These are phyloP conservation scores for Apostasia shenzhenica DNA, from an alignment of 106 monocot species.

Conservation along the genomic window DNA sequence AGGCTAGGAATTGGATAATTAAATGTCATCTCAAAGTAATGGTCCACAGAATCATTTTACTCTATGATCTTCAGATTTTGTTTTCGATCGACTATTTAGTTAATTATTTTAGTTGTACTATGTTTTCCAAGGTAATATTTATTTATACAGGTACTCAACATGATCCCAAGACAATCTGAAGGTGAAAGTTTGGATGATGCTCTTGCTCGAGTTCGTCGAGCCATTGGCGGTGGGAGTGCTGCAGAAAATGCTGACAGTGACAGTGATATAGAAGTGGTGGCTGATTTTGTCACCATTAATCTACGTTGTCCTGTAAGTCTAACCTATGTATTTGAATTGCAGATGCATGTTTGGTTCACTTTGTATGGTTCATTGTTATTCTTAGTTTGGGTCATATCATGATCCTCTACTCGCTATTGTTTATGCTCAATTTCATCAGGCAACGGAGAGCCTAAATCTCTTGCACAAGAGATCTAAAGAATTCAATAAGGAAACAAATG, in stretches of 20 bases:
- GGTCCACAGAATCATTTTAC: too few relatives aligned
- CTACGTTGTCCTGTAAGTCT: slow-evolving; percentile 78
- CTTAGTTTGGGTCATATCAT: too few relatives aligned
- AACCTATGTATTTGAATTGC: neutral
- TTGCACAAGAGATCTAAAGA: neutral
- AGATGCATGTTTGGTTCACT: too few relatives aligned
- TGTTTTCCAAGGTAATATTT: neutral
- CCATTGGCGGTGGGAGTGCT: slow-evolving; percentile 56
- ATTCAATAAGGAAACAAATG: neutral
- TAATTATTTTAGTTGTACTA: neutral
- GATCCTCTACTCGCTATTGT: neutral
- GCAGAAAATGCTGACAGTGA: slow-evolving; percentile 79
- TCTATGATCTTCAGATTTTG: neutral
- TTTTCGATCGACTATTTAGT: neutral
- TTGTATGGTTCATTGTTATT: too few relatives aligned
- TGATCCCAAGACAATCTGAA: slow-evolving; percentile 71
- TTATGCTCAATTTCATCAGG: neutral
- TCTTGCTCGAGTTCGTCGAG: slow-evolving; percentile 70
- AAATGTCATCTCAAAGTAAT: too few relatives aligned
- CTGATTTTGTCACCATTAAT: slow-evolving; percentile 67
- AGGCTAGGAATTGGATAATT: too few relatives aligned
- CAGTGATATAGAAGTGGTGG: slow-evolving; percentile 86
- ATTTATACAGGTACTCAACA: slow-evolving; percentile 46
- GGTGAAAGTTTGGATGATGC: slow-evolving; percentile 75
- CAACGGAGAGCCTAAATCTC: neutral